phyloP scores from a whole-genome alignment of 768 basidiomycete species.

The Phlebiopsis gigantea region DNA sequence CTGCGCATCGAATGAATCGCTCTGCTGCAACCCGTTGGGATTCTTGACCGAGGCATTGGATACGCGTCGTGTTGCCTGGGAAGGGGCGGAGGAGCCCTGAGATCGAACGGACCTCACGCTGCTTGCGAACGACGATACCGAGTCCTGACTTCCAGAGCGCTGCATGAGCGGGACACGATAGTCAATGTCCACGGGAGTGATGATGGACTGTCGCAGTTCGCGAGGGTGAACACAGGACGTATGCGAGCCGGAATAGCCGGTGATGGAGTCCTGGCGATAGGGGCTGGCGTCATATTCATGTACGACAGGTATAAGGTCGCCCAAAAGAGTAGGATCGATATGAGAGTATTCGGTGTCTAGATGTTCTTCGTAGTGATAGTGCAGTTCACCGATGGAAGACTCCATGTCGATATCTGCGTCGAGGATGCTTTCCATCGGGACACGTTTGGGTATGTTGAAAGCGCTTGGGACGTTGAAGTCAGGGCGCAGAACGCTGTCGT shows the following conservation, averaged over 20 bases:
- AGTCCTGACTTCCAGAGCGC: slow-evolving; percentile 1
- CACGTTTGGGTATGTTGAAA: neutral
- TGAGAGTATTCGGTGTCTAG: neutral
- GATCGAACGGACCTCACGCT: neutral
- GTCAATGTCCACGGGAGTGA: neutral
- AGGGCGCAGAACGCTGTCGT: neutral
- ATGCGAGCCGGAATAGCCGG: neutral
- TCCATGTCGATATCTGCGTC: neutral
- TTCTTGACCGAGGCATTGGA: neutral
- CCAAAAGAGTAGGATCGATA: slow-evolving; percentile 9
- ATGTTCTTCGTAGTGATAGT: neutral
- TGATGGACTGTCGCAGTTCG: neutral
- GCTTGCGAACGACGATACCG: neutral
- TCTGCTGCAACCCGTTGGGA: neutral
- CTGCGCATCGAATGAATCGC: slow-evolving; percentile 7
- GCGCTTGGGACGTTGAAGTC: neutral
- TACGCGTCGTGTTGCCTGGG: neutral
- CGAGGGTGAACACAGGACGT: neutral
- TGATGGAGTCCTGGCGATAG: neutral
- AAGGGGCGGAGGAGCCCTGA: neutral
- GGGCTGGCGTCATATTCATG: neutral
- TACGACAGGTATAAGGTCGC: neutral
- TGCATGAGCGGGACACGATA: neutral
- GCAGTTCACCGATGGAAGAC: neutral
- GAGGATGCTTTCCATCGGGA: neutral